phyloP scores from a whole-genome alignment of 2,329 filamentous ascomycete genomes.

The Plectosphaerella plurivora region DNA sequence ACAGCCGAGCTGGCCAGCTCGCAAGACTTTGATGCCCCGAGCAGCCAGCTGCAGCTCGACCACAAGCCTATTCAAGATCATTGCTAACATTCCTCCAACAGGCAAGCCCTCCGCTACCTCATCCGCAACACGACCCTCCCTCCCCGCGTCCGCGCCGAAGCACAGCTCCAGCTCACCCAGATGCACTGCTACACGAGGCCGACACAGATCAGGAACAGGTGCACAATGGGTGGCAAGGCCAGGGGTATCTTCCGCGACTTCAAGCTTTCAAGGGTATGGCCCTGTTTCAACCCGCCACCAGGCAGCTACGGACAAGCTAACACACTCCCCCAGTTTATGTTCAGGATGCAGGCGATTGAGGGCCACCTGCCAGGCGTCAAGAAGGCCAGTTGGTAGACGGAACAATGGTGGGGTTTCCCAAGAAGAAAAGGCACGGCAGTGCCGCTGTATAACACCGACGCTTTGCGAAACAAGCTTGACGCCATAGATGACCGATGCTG shows the following conservation, averaged over 20 bases:
- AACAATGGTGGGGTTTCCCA: background rate
- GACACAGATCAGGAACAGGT: constrained; percentile 92
- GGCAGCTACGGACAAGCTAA: constrained; percentile 11
- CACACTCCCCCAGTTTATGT: constrained; percentile 68
- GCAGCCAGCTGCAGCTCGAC: too few relatives aligned
- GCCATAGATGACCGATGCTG: background rate
- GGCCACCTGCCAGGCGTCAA: constrained; percentile 87
- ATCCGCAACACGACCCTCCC: constrained; percentile 89
- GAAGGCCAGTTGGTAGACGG: constrained; percentile 87
- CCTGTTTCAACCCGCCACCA: constrained; percentile 11
- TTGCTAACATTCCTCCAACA: constrained; percentile 27
- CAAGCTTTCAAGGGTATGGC: constrained; percentile 78
- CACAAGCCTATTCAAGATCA: background rate
- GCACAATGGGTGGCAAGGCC: constrained; percentile 85
- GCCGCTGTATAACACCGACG: background rate
- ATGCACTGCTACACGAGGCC: constrained; percentile 95
- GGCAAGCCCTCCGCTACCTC: constrained; percentile 89
- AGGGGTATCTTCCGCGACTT: constrained; percentile 92
- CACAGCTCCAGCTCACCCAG: constrained; percentile 86
- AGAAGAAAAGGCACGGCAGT: background rate
- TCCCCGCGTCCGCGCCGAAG: constrained; percentile 77
- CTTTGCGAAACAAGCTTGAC: background rate
- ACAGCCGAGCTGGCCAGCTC: background rate
- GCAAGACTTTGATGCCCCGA: background rate
- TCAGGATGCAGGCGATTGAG: constrained; percentile 81